Percentiles rank a stretch among this genome's conserved stretches.
phyloP scores from a whole-genome alignment of 345 rosid genomes.

The Laguncularia racemosa region DNA sequence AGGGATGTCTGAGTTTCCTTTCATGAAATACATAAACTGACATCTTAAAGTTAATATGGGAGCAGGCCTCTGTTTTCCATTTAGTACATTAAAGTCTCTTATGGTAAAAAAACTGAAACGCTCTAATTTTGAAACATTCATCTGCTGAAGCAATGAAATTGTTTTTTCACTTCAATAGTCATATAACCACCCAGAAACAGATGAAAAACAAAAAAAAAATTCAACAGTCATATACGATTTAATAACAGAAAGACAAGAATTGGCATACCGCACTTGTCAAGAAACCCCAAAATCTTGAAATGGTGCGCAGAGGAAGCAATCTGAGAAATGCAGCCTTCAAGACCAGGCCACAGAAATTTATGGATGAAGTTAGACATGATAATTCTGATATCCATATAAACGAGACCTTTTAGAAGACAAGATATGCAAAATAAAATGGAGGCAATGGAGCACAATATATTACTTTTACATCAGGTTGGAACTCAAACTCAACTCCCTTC shows the following conservation, averaged over 20 bases:
- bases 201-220: too few species aligned
- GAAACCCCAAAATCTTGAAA: conserved; percentile 87
- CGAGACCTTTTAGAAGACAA: not conserved
- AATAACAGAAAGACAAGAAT: not conserved
- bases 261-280: conserved; percentile 47
- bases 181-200: too few species aligned
- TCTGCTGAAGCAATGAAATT: too few species aligned
- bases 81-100: too few species aligned
- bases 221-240: too few species aligned
- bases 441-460: not conserved
- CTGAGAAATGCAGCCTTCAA: conserved; percentile 74
- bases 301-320: conserved; percentile 72
- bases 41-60: too few species aligned
- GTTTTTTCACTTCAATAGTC: too few species aligned
- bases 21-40: too few species aligned
- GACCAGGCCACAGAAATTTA: conserved; percentile 9
- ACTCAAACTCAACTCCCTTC: conserved; percentile 73
- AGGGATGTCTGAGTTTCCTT: too few species aligned
- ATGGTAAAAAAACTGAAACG: too few species aligned
- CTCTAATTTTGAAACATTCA: too few species aligned
- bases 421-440: conserved; percentile 4
- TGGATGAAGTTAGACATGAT: conserved; percentile 7
- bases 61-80: too few species aligned
- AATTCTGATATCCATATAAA: not conserved
- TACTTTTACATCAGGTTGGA: conserved; percentile 75